Percentiles rank a stretch among this genome's conserved stretches.
phyloP scores from a whole-genome alignment of 2,329 filamentous ascomycete species.

The Aspergillus luchuensis region DNA sequence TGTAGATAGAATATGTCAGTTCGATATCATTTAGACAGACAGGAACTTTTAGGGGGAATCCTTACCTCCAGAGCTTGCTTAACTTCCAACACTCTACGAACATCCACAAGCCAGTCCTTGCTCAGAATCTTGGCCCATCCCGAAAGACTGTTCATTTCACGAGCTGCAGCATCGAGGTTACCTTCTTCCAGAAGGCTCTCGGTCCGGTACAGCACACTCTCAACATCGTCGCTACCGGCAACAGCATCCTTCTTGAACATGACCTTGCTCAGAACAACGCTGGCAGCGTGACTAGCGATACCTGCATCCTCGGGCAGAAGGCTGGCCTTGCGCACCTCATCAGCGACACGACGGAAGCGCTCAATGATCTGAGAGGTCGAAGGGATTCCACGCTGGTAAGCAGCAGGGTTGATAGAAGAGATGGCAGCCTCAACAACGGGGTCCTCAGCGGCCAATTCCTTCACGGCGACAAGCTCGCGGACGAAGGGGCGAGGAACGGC shows the following conservation, averaged over 20 bases:
- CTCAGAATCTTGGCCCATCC: slow-evolving; percentile 96
- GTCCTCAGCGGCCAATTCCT: slow-evolving; percentile 84
- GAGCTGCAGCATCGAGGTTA: slow-evolving; percentile 82
- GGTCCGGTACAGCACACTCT: slow-evolving; percentile 86
- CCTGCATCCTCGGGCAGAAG: slow-evolving; percentile 91
- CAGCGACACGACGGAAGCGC: slow-evolving; percentile 88
- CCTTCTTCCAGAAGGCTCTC: slow-evolving; percentile 92
- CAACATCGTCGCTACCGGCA: slow-evolving; percentile 82
- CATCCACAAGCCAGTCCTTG: slow-evolving; percentile 90
- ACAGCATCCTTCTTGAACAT: slow-evolving; percentile 94
- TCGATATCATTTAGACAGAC: not conserved
- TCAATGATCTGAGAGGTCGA: slow-evolving; percentile 85
- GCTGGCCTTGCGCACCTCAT: slow-evolving; percentile 90
- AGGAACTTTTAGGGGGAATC: slow-evolving; percentile 25
- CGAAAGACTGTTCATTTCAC: slow-evolving; percentile 89
- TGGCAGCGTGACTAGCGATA: slow-evolving; percentile 90
- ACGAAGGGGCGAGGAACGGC: slow-evolving; percentile 81
- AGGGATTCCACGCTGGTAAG: slow-evolving; percentile 90
- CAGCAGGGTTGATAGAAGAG: slow-evolving; percentile 88
- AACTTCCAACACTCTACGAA: slow-evolving; percentile 89
- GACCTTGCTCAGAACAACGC: slow-evolving; percentile 85
- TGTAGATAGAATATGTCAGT: slow-evolving; percentile 40
- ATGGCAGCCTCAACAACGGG: slow-evolving; percentile 90
- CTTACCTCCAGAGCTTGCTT: slow-evolving; percentile 93
- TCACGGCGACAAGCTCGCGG: slow-evolving; percentile 88